phyloP scores from a whole-genome alignment of 202 grass and related monocot species.

The Schoenoplectus triqueter region DNA sequence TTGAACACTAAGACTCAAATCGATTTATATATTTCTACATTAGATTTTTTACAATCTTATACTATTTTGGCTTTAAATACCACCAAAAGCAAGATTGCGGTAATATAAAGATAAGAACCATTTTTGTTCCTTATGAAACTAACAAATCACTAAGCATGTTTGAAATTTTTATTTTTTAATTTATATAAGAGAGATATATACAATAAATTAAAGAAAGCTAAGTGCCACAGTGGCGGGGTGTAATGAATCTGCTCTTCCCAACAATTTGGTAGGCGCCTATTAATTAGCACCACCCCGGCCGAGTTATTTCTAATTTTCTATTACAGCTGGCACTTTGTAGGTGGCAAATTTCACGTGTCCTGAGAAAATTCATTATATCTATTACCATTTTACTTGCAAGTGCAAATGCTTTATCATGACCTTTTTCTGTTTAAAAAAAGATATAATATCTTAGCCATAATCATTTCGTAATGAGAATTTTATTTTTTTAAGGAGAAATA shows the following conservation, averaged over 20 bases:
- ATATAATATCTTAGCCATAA: no score
- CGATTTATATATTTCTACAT: no score
- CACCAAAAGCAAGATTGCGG: not conserved
- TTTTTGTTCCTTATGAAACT: no score
- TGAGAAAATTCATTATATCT: not conserved
- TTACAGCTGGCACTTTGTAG: not conserved
- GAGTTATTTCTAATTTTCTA: not conserved
- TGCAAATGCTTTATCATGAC: no score
- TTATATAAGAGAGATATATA: not conserved
- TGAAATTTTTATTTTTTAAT: not conserved
- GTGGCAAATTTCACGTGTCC: not conserved
- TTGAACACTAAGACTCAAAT: no score
- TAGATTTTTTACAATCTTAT: no score
- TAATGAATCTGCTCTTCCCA: conserved; percentile 16
- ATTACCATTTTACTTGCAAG: not conserved
- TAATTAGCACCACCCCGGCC: not conserved
- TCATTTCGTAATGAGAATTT: no score
- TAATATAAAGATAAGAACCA: not conserved
- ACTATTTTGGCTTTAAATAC: no score
- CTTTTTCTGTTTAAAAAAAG: no score
- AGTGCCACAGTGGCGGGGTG: no score
- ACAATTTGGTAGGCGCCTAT: conserved; percentile 13
- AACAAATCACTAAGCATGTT: not conserved
- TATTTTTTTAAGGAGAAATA: no score
- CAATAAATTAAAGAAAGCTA: no score